Conservation (phyloP, 306 rosid genomes). For the Prinsepia uniflora region DNA sequence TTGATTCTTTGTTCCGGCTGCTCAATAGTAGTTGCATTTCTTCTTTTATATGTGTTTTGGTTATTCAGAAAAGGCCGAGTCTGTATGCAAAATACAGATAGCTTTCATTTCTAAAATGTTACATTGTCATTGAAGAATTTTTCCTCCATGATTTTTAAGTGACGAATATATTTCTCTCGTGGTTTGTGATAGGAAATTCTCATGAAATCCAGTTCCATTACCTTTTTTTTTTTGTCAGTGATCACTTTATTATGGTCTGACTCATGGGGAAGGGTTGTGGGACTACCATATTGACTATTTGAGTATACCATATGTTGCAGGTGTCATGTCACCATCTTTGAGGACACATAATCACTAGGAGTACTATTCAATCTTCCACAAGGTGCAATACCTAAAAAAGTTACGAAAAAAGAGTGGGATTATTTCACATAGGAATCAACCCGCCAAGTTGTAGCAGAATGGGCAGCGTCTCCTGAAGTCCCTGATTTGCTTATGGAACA, state of each 20-base stretch:
- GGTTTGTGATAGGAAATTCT: background rate
- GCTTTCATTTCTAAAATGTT: background rate
- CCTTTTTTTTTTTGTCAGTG: background rate
- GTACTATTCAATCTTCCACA: constrained; percentile 73
- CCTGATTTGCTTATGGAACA: constrained; percentile 70
- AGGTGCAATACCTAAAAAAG: constrained; percentile 50
- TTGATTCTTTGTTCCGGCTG: background rate
- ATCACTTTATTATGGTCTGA: too few relatives aligned
- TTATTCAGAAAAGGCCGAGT: background rate
- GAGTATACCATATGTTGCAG: constrained; percentile 29
- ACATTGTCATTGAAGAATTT: background rate
- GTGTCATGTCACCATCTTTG: constrained; percentile 42
- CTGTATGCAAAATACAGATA: background rate
- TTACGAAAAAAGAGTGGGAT: constrained; percentile 75
- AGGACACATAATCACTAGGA: constrained; percentile 29
- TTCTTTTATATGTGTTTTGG: background rate
- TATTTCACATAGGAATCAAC: constrained; percentile 71
- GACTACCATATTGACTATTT: background rate
- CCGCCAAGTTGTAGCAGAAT: constrained; percentile 61
- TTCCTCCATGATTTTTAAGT: background rate
- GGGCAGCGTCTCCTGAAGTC: constrained; percentile 80
- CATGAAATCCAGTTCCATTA: background rate
- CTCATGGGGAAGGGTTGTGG: background rate
- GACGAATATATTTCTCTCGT: background rate
- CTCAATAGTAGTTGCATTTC: background rate